Base-by-base conservation (phyloP, 139 green algal species). In the Picochlorum sp. region DNA sequence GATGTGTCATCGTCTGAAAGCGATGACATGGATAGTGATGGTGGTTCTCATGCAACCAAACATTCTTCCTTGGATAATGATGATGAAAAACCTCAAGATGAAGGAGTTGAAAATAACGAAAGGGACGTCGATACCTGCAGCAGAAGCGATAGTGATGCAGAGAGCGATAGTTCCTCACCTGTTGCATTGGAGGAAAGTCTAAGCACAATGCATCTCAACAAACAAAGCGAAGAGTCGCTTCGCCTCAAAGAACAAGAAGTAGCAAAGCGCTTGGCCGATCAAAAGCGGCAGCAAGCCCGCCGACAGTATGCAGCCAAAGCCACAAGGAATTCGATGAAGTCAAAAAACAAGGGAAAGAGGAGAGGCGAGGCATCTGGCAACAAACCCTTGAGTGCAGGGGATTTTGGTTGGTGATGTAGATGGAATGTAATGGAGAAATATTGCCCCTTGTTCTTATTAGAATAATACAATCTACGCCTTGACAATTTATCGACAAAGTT, bases 271-370 rank as follows among this genome's bases (percentile, higher is more conserved):
- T 36, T 86, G 13, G 30, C 37, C 2, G 79, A 81, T 52, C 69
- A 85, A 54, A 74, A 81, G 56, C 45, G 64, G 12, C 67, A 70
- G 43, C 73, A 50, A 7, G 37, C 59, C 6, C 26, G 59, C 44
- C 49, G 51, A 8, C 26, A 26, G 3, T 58, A 39, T 9, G 32
- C 68, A 32, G 51, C 31, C 10, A 68, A 22, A 14, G 51, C 33
- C 18, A 55, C 53, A 33, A 56, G 65, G 13, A 66, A 69, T 36
- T 37, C 58, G 3, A 52, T 20, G 25, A 73, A 73, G 24, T 20
- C 14, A 14, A 73, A 64, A 39, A 73, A 73, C 40, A 64, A 64
- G 41, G 65, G 65, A 5, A 64, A 68, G 59, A 45, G 50, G 6
- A 66, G 61, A 9, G 50, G 58, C 5, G 18, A 47, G 12, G 20